Percentiles rank a stretch among this genome's conserved stretches.
phyloP scores from a whole-genome alignment of 345 rosid genomes.

The Linum tenue region DNA sequence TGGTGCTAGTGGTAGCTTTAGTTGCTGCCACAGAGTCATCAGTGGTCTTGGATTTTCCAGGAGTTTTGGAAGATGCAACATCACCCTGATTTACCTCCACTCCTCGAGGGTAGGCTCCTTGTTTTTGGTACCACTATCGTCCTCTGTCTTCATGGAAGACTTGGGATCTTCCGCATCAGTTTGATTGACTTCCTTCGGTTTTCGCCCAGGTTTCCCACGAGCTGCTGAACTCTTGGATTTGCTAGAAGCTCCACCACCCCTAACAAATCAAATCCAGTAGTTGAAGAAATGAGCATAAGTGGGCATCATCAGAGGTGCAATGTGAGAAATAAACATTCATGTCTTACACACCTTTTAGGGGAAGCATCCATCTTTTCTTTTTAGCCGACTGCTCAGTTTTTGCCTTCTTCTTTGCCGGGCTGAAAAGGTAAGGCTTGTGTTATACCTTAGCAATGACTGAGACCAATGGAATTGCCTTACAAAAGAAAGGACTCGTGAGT shows the following conservation, averaged over 20 bases:
- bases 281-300: not conserved
- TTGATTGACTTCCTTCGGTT: conserved; percentile 25
- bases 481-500: not conserved
- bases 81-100: conserved; percentile 36
- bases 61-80: conserved; percentile 16
- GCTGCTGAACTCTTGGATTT: conserved; percentile 33
- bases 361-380: conserved; percentile 40
- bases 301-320: conserved; percentile 10
- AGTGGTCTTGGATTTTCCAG: conserved; percentile 36
- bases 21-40: conserved; percentile 10
- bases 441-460: not conserved
- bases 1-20: conserved; percentile 20
- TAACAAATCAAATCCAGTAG: conserved; percentile 22
- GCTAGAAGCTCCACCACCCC: conserved; percentile 57
- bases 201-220: conserved; percentile 22
- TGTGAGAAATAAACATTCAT: conserved; percentile 7
- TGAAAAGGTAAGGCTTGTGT: conserved; percentile 12
- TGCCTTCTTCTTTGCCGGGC: conserved; percentile 60
- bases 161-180: conserved; percentile 35
- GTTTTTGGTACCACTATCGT: conserved; percentile 28
- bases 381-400: conserved; percentile 36
- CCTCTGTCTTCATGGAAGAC: conserved; percentile 28
- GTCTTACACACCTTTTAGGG: conserved; percentile 39
- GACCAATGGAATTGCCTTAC: not conserved
- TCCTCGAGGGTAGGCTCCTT: conserved; percentile 38